Evolutionary conservation across 176 grass and related monocot species (phyloP).

Genomic region (Raddia distichophylla): DNA sequence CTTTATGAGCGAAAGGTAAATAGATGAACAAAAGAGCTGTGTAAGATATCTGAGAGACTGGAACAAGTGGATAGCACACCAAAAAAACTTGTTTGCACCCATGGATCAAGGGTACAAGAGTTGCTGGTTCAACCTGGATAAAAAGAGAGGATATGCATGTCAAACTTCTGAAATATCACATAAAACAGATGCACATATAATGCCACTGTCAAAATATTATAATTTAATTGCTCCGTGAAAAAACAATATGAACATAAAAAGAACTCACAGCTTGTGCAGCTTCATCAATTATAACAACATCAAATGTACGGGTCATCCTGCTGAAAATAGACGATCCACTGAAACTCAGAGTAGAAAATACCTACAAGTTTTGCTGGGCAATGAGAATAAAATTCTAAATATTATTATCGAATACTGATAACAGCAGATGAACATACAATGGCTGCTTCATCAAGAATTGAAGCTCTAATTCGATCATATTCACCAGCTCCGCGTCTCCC

Average conservation of each 20-base stretch:
- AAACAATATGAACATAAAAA: conserved; percentile 26
- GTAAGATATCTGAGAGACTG: conserved; percentile 23
- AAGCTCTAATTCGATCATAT: conserved; percentile 69
- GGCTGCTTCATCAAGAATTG: conserved; percentile 90
- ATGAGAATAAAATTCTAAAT: conserved; percentile 34
- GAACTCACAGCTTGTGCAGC: conserved; percentile 94
- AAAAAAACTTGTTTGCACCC: conserved; percentile 98
- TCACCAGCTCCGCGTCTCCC: conserved; percentile 66
- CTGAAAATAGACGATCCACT: conserved; percentile 83
- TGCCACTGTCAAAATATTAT: conserved; percentile 21
- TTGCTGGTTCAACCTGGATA: conserved; percentile 89
- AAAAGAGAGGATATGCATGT: conserved; percentile 29
- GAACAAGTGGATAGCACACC: conserved; percentile 51
- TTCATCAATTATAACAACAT: conserved; percentile 99
- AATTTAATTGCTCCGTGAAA: conserved; percentile 22
- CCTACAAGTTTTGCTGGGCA: conserved; percentile 52
- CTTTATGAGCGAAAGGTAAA: conserved; percentile 3
- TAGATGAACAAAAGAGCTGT: not conserved
- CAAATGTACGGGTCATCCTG: conserved; percentile 83
- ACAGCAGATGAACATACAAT: conserved; percentile 61
- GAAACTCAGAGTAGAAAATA: conserved; percentile 98
- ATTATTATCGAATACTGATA: conserved; percentile 15
- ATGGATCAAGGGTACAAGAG: conserved; percentile 80
- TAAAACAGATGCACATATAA: conserved; percentile 39
- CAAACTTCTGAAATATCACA: conserved; percentile 35